Conservation (phyloP, 805 yeast genomes). For the Kuraishia ogatae region DNA sequence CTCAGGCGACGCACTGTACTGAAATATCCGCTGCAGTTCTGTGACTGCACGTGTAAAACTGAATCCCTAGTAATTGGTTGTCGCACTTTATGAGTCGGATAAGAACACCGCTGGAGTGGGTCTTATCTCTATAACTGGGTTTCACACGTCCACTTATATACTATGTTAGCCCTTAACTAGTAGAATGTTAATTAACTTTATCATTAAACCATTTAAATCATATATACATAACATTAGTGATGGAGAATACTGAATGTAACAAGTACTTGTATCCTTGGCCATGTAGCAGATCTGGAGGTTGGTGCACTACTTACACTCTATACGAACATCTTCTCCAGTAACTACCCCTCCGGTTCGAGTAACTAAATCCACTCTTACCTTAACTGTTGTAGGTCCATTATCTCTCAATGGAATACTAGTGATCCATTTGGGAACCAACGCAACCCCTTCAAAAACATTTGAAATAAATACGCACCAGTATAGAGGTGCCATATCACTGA, state of each 20-base stretch:
- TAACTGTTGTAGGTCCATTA: background rate
- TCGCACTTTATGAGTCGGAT: background rate
- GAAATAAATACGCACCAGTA: slow-evolving; percentile 1
- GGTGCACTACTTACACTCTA: background rate
- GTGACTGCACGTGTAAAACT: background rate
- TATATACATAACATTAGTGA: too few species aligned
- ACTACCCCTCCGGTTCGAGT: background rate
- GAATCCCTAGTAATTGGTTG: background rate
- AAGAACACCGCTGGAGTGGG: too few species aligned
- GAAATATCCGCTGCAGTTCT: background rate
- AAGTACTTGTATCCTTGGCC: background rate
- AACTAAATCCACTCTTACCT: background rate
- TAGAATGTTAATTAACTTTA: too few species aligned
- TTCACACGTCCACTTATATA: background rate
- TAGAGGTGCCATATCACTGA: background rate
- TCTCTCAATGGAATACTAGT: background rate
- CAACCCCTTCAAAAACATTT: background rate
- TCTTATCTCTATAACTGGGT: background rate
- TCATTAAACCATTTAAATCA: too few species aligned
- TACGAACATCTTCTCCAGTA: background rate
- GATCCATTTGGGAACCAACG: background rate
- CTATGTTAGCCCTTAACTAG: too few species aligned
- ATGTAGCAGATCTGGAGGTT: background rate
- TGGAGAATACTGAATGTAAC: too few species aligned
- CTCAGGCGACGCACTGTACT: background rate